Percentiles rank a stretch among this genome's conserved stretches.
Evolutionary conservation across 805 yeast genomes (phyloP).

Genomic region (Yueomyces sinensis): DNA sequence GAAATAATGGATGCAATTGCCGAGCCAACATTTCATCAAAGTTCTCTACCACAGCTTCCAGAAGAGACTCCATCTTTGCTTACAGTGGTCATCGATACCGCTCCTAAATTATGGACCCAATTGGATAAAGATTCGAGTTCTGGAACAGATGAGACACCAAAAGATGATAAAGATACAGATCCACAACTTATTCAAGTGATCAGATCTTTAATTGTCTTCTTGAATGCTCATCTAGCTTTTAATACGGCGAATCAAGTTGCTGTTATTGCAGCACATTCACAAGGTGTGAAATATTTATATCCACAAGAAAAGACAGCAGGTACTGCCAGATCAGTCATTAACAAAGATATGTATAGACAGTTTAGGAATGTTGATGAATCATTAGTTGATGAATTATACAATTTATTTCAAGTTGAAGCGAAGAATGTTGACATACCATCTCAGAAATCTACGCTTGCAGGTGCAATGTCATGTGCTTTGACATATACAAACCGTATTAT

Average conservation of each 20-base stretch:
- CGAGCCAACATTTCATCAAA: slow-evolving; percentile 21
- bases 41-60: slow-evolving; percentile 11
- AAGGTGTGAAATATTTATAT: slow-evolving; percentile 55
- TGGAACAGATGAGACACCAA: slow-evolving; percentile 6
- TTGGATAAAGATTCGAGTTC: slow-evolving; percentile 12
- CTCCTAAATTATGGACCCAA: slow-evolving; percentile 40
- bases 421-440: slow-evolving; percentile 15
- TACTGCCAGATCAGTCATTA: slow-evolving; percentile 20
- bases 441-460: slow-evolving; percentile 44
- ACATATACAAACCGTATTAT: slow-evolving; percentile 63
- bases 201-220: slow-evolving; percentile 54
- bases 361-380: slow-evolving; percentile 69
- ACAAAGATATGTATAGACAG: slow-evolving; percentile 69
- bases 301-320: slow-evolving; percentile 30
- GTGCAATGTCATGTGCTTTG: slow-evolving; percentile 73
- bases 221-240: slow-evolving; percentile 80
- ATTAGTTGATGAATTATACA: slow-evolving; percentile 45
- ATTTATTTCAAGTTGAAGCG: slow-evolving; percentile 26
- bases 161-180: background rate
- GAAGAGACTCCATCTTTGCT: slow-evolving; percentile 71
- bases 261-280: slow-evolving; percentile 60
- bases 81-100: slow-evolving; percentile 64
- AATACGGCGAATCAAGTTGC: slow-evolving; percentile 78
- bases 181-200: slow-evolving; percentile 25
- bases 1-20: slow-evolving; percentile 23